Base-by-base conservation (phyloP, 2,329 filamentous ascomycete species). In the Sclerotinia trifoliorum region DNA sequence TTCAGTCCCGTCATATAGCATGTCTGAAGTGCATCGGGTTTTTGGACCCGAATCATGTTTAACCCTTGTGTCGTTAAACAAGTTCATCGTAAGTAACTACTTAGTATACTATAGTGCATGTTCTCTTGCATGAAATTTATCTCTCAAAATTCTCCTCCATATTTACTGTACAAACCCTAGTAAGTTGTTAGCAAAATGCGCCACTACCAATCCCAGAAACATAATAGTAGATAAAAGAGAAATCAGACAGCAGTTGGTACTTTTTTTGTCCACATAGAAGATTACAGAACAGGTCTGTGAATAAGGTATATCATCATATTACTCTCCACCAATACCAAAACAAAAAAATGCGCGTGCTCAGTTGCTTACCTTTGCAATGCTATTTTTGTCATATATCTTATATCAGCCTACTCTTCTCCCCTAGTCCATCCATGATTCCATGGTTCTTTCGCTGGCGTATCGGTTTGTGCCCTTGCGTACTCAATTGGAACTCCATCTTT, bases 341-440 rank as follows among this genome's bases (percentile, higher is more conserved):
- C 70, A 70, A 69, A 71, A 74, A 67, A 13, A 1, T 19, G 6
- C 24, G 15, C 5, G 24, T 60, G 19, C 32, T 32, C 32, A 21
- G 15, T 17, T 39, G 24, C 62, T 61, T 48, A 61, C 44, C 24
- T n/a, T 65, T 65, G 19, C 24, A 44, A n/a, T 48, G 15, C 19
- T 32, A n/a, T 39, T n/a, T 26, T 49, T 19, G 10, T 42, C 39
- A 42, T 42, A 42, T 42, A 17, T 42, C 39, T 13, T 39, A 21
- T 64, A 5, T 21, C 24, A 6, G 24, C 17, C 11, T 29, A 11
- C 48, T 60, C 19, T 48, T 17, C 24, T 24, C 26, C 77, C 80
- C 89, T 86, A 82, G 88, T 96, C 95, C 95, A 99, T 17, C 83
- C 90, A 80, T 96, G 89, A 81, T 98, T 95, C 93, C 94, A 99